Conservation (phyloP, 176 grass and related monocot species). For the Avena insularis region DNA sequence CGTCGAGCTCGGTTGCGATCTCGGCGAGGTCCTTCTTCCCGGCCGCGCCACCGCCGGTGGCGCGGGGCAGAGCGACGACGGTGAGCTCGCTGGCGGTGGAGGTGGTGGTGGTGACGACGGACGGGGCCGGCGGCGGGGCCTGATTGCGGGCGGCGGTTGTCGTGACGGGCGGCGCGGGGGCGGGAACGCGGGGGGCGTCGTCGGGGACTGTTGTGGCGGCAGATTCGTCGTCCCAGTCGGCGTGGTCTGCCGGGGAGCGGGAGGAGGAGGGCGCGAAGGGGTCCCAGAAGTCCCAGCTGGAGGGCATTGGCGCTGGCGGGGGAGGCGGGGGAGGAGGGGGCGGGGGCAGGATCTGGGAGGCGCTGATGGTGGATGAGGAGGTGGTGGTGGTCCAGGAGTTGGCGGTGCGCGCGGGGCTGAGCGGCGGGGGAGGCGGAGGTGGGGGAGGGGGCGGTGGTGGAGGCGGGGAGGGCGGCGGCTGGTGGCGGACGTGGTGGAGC, state of each 20-base stretch:
- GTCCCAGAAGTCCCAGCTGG: slow-evolving; percentile 99
- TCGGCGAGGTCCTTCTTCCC: slow-evolving; percentile 86
- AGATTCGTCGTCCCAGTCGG: slow-evolving; percentile 78
- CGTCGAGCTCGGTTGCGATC: slow-evolving; percentile 92
- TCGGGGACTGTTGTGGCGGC: slow-evolving; percentile 49
- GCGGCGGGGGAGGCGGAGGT: slow-evolving; percentile 25
- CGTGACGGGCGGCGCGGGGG: slow-evolving; percentile 20
- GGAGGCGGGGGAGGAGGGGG: slow-evolving; percentile 63
- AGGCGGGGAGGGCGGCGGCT: slow-evolving; percentile 29
- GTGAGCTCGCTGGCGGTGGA: slow-evolving; percentile 71
- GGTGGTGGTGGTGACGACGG: slow-evolving; percentile 75
- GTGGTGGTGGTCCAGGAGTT: slow-evolving; percentile 61
- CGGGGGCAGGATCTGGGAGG: slow-evolving; percentile 73
- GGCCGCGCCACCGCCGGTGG: background rate
- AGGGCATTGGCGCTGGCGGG: slow-evolving; percentile 66
- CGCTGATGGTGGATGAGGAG: slow-evolving; percentile 77
- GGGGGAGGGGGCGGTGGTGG: slow-evolving; percentile 21
- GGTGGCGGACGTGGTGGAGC: slow-evolving; percentile 41
- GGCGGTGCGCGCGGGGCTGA: slow-evolving; percentile 64
- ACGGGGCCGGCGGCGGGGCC: slow-evolving; percentile 55
- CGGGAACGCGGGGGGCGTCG: background rate
- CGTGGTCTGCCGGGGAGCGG: slow-evolving; percentile 63
- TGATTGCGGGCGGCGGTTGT: slow-evolving; percentile 33
- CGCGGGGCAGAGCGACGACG: slow-evolving; percentile 74
- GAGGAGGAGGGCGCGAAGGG: slow-evolving; percentile 89